phyloP scores from a whole-genome alignment of 495 filamentous ascomycete genomes.

The Saxophila tyrrhenica region DNA sequence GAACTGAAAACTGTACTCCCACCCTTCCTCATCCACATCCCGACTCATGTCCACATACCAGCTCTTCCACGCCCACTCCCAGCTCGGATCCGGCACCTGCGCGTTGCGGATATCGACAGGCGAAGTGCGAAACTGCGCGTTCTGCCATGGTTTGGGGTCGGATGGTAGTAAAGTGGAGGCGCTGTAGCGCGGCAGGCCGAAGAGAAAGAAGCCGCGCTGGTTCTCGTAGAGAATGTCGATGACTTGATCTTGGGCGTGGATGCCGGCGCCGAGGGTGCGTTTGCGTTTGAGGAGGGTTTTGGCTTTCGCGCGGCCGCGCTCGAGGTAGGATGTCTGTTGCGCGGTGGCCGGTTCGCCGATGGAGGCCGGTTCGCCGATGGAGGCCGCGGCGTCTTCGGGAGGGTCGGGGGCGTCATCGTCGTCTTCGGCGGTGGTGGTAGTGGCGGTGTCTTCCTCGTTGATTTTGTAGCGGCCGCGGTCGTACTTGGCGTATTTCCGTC shows the following conservation, averaged over 20 bases:
- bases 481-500: constrained; percentile 53
- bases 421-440: not conserved
- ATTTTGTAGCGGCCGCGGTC: constrained; percentile 40
- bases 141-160: constrained; percentile 81
- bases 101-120: constrained; percentile 81
- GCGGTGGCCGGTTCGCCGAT: not conserved
- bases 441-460: constrained; percentile 8
- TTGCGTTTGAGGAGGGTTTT: constrained; percentile 12
- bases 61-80: constrained; percentile 89
- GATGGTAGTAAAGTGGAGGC: constrained; percentile 72
- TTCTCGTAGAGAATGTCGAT: constrained; percentile 95
- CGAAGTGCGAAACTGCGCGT: constrained; percentile 53
- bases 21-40: constrained; percentile 85
- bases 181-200: constrained; percentile 82
- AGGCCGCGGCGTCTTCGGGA: constrained; percentile 9
- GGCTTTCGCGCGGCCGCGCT: constrained; percentile 17
- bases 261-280: not conserved
- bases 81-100: constrained; percentile 87
- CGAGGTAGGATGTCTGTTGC: constrained; percentile 9
- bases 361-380: constrained; percentile 1
- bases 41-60: constrained; percentile 90
- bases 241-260: constrained; percentile 28
- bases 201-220: constrained; percentile 53
- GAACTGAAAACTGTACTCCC: constrained; percentile 91
- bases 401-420: not conserved